Evolutionary conservation across 2,329 filamentous ascomycete species (phyloP), one percentile per base, ranked within the genome.

Genomic region (Cladosporium sp.): DNA sequence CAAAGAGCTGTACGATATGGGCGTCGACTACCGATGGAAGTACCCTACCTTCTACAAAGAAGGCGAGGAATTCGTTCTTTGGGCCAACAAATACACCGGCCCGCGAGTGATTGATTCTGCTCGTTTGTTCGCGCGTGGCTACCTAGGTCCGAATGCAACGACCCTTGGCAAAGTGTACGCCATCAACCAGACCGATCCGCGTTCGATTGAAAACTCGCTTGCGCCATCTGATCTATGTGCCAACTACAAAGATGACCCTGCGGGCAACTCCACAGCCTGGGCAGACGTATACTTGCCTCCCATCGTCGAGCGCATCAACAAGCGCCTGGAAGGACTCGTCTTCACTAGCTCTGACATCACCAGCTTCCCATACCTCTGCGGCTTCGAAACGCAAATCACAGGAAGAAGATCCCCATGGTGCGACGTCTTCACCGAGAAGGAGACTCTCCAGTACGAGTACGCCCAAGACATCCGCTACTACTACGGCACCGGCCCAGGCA

Each of bases 311-410:
- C 80, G 85, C 3, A 73, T 88, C 49, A 82, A 86, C 63, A 66
- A 72, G 5, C 67, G 83, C 36, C 77, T 87, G 34, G 65, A 71
- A 0, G 84, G 85, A 1, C 77, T 88, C 36, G 80, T 78, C 1
- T 76, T 88, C 36, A 79, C 76, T 0, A 73, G 79, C 34, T 72
- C 70, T 1, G 84, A 88, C 59, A 74, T 86, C 42, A 75, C 74
- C 7, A 79, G 81, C 45, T 84, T 88, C 30, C 85, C 86, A 0
- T 88, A 88, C 64, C 75, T 88, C 2, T 89, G 86, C 63, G 86
- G 84, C 3, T 89, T 86, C 61, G 86, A 89, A 67, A 84, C 80
- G 2, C 86, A 88, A 66, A 88, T 88, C 64, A 83, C 77, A 0
- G 85, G 86, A 1, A 73, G 71, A 0, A 65, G 61, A 15, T 86